Conservation (phyloP, 306 rosid genomes). For the Prunus dulcis region DNA sequence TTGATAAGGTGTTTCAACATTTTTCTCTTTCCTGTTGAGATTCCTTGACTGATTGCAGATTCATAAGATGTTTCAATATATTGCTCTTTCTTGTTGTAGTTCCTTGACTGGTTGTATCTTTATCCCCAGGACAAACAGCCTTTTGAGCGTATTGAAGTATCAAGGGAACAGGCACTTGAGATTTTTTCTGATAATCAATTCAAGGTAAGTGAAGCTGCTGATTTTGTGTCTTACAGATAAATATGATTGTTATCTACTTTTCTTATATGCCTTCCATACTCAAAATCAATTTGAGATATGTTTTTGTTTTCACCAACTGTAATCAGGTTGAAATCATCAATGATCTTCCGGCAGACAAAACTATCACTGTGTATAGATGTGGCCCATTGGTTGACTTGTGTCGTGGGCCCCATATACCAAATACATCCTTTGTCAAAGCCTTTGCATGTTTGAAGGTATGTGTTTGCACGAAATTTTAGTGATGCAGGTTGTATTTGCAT, state of each 20-base stretch:
- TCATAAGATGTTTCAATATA: background rate
- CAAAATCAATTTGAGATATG: slow-evolving; percentile 9
- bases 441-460: slow-evolving; percentile 81
- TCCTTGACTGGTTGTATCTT: background rate
- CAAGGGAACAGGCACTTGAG: slow-evolving; percentile 82
- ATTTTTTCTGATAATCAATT: slow-evolving; percentile 80
- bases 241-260: slow-evolving; percentile 6
- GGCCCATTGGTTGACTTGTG: slow-evolving; percentile 94
- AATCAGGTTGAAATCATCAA: slow-evolving; percentile 90
- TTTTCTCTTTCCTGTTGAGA: background rate
- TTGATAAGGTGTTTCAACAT: background rate
- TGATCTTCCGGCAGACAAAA: slow-evolving; percentile 86
- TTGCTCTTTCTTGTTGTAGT: background rate
- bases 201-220: slow-evolving; percentile 54
- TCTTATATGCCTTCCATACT: slow-evolving; percentile 14
- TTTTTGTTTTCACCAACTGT: slow-evolving; percentile 11
- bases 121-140: slow-evolving; percentile 75
- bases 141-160: slow-evolving; percentile 91
- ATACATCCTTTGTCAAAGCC: slow-evolving; percentile 93
- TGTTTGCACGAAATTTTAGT: slow-evolving; percentile 12
- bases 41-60: background rate
- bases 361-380: slow-evolving; percentile 95
- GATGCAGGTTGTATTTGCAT: background rate
- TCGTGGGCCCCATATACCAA: slow-evolving; percentile 98
- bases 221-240: background rate